Evolutionary conservation across 2,329 filamentous ascomycete species (phyloP).

Genomic region (Curvularia sp.): DNA sequence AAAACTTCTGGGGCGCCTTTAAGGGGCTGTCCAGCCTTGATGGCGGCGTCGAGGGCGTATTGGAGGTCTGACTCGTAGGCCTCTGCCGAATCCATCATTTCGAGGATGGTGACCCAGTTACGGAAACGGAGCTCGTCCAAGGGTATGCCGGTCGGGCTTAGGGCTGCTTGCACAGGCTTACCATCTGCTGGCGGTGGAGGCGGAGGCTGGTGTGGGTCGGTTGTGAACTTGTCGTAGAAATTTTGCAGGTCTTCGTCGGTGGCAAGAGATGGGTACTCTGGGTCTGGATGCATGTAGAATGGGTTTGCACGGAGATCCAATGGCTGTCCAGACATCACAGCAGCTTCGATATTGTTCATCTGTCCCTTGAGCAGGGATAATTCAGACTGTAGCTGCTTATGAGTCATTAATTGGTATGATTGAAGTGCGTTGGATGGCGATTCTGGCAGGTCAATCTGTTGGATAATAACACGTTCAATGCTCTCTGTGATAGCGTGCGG

Average conservation of each 20-base stretch:
- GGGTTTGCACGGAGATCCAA: constrained; percentile 48
- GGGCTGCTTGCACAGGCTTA: constrained; percentile 10
- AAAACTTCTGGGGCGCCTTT: constrained; percentile 8
- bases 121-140: constrained; percentile 57
- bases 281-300: constrained; percentile 49
- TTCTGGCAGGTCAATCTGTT: constrained; percentile 17
- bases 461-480: constrained; percentile 18
- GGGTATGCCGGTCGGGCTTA: constrained; percentile 52
- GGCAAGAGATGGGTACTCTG: constrained; percentile 30
- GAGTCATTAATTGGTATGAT: constrained; percentile 22
- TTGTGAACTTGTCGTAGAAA: constrained; percentile 56
- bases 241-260: constrained; percentile 41
- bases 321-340: constrained; percentile 43
- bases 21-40: constrained; percentile 16
- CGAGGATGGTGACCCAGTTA: constrained; percentile 59
- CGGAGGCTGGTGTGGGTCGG: constrained; percentile 48
- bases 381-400: constrained; percentile 25
- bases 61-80: constrained; percentile 20
- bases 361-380: constrained; percentile 34
- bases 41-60: constrained; percentile 21
- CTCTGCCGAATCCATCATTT: constrained; percentile 54
- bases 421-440: background rate
- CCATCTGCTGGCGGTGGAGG: constrained; percentile 20
- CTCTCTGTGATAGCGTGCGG: constrained; percentile 34
- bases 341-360: constrained; percentile 38